Conservation (phyloP, 306 rosid species). For the Hylodesmum podocarpum region DNA sequence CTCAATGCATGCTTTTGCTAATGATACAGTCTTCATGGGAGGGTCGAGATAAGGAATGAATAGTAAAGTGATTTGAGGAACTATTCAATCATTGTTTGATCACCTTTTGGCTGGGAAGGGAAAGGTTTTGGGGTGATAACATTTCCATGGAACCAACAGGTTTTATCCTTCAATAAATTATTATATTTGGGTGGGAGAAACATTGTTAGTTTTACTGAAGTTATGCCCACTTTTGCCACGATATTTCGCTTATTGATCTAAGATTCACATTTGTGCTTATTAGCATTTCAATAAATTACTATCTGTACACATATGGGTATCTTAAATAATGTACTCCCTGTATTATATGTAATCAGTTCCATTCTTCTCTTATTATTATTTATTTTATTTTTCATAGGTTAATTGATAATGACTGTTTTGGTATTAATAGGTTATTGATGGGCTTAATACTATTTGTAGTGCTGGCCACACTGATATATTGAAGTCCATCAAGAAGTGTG, state of each 20-base stretch:
- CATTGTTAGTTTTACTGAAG: not conserved
- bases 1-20: not conserved
- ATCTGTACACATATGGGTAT: not conserved
- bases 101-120: not conserved
- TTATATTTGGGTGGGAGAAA: not conserved
- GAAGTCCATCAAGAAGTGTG: slow-evolving; percentile 51
- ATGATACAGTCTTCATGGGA: not conserved
- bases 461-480: slow-evolving; percentile 51
- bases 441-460: slow-evolving; percentile 48
- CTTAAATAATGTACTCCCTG: not conserved
- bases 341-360: not conserved
- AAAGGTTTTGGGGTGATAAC: not conserved
- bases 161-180: not conserved
- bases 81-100: not conserved
- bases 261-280: not conserved
- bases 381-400: slow-evolving; percentile 27
- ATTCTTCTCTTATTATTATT: not conserved
- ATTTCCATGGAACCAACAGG: not conserved
- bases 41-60: not conserved
- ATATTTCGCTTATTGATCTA: not conserved
- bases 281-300: not conserved
- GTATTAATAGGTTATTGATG: slow-evolving; percentile 72
- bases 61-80: not conserved
- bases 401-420: slow-evolving; percentile 25
- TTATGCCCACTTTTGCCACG: not conserved